Evolutionary conservation across 495 filamentous ascomycete species (phyloP), one percentile per base, ranked within the genome.

Genomic region (Penicillium diatomitis): DNA sequence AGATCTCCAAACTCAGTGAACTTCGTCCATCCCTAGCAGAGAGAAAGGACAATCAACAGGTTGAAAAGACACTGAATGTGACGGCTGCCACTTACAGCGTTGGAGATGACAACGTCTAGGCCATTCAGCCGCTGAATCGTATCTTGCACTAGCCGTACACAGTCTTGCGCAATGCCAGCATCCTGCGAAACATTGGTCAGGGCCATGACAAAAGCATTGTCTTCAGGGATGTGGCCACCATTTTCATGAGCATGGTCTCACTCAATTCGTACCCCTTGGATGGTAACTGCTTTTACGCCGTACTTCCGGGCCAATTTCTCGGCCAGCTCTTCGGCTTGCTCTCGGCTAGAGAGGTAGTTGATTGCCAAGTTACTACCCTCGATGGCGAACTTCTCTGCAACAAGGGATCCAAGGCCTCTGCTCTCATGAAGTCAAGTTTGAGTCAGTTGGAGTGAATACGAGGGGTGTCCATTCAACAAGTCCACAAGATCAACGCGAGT

Each of bases 291-390:
- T 12, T 31, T 47, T 9, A 47, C 38, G 27, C 11, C 12, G 28
- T 47, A 10, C 4, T 47, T 31, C 28, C n/a, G 11, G 4, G 34
- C 35, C 27, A 47, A 12, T 9, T 38, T 20, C 27, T 29, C 3
- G 30, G 44, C 44, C 7, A 47, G 44, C 5, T 38, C 20, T 12
- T 38, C 28, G 4, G 44, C 44, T 31, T 38, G 27, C 35, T 47
- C 34, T 5, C 38, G 35, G 38, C 44, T 47, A n/a, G 32, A 38
- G 9, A 47, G 44, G 38, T 47, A 47, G 10, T 47, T 47, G 35
- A 47, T 47, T 8, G 44, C 35, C 12, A 47, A 2, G 11, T 47
- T 38, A 20, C 44, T 38, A 2, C 44, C 44, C 31, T 47, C 44
- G 27, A 10, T 36, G 29, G 44, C 44, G 8, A 47, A 47, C 11